Evolutionary conservation across 148 eudicot genomes (phyloP).

Genomic region (Fallopia convolvulus): DNA sequence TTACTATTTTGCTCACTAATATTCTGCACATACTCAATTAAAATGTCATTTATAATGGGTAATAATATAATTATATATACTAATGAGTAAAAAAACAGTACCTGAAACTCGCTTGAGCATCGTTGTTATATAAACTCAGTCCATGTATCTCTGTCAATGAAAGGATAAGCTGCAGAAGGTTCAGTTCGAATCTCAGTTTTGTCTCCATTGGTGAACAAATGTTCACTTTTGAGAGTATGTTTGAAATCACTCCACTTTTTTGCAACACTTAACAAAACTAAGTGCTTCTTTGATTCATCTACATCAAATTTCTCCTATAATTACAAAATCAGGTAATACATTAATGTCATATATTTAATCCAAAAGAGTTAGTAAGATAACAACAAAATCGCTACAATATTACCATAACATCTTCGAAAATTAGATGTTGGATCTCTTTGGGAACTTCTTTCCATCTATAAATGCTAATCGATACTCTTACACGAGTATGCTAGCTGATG

Average conservation of each 20-base stretch:
- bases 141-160: neutral
- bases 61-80: neutral
- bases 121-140: neutral
- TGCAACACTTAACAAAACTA: neutral
- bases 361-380: no score
- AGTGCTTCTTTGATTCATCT: neutral
- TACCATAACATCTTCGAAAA: neutral
- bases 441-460: neutral
- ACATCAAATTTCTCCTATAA: neutral
- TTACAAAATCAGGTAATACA: neutral
- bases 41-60: neutral
- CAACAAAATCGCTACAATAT: neutral
- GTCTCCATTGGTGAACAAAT: neutral
- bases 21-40: neutral
- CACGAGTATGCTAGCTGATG: neutral
- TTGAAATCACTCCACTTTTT: neutral
- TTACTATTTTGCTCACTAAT: neutral
- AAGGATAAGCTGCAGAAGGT: neutral
- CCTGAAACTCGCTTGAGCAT: neutral
- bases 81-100: no score
- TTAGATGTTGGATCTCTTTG: neutral
- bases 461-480: neutral
- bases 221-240: neutral
- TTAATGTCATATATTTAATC: neutral
- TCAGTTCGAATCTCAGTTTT: neutral